Evolutionary conservation across 129 eudicot genomes (phyloP), one percentile per base, ranked within the genome.

Genomic region (Cynara cardunculus): DNA sequence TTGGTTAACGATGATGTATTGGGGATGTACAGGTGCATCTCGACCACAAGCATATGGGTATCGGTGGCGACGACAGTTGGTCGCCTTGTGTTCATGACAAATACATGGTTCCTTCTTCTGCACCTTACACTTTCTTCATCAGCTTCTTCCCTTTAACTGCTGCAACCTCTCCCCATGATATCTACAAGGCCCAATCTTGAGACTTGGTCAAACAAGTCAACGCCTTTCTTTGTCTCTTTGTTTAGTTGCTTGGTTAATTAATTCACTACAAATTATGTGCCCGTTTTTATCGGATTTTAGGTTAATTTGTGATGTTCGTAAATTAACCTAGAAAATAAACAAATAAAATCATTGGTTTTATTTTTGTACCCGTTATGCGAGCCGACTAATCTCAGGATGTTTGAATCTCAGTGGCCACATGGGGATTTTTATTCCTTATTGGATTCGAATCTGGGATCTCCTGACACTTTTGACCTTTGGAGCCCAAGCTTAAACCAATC

Each of bases 21-120:
- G 59, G 64, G 1, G 78, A 32, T 14, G 30, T 24, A 21, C 79
- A 95, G 99, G 99, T 96, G 90, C 99, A 96, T 88, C 95, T 96
- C 70, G 99, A 96, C 79, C 97, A 96, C 93, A 96, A 92, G 82
- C 97, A 92, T 78, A 96, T 96, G 99, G 99, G 99, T 32, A 24
- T 96, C 53, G 99, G 95, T n/a, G 99, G 98, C 41, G 99, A 96
- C 11, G 99, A 96, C 75, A 91, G 99, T 83, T 96, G 99, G 99
- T 74, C 97, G 1, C 99, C 97, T 24, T 85, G 93, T 69, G 96
- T 91, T 74, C 98, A 92, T 32, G 91, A 96, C 59, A 72, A 82
- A 32, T 96, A 96, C 83, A 78, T 92, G 85, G 79, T 96, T 81
- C 95, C 92, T 56, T 79, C 97, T 22, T 49, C 65, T 77, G 88